Conservation (phyloP, 257 asterid genomes). For the Leonotis leonurus region DNA sequence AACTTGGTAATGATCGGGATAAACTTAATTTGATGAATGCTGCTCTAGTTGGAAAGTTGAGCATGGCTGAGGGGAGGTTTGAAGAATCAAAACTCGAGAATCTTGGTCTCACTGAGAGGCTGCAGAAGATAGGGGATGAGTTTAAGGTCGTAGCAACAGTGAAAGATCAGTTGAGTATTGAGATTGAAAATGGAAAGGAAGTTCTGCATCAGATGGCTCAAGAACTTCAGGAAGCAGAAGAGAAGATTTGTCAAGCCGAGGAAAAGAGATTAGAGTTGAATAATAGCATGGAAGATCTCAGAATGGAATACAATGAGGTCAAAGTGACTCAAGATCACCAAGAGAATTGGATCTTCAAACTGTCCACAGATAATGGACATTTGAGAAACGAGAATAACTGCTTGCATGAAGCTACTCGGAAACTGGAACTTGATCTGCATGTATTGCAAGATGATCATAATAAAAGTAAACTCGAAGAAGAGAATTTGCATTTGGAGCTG, state of each 20-base stretch:
- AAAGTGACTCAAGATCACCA: constrained; percentile 29
- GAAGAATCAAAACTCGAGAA: constrained; percentile 46
- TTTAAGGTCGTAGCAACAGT: constrained; percentile 21
- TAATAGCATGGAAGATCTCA: constrained; percentile 34
- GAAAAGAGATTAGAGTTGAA: constrained; percentile 37
- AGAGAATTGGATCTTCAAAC: constrained; percentile 33
- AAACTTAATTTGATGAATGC: constrained; percentile 33
- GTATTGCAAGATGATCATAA: constrained; percentile 31
- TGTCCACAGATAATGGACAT: constrained; percentile 33
- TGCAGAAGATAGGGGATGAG: constrained; percentile 41
- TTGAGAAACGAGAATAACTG: constrained; percentile 34
- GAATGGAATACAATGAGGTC: constrained; percentile 23
- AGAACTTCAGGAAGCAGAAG: constrained; percentile 39
- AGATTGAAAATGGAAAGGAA: constrained; percentile 36
- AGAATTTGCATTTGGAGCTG: constrained; percentile 42
- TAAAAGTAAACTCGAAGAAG: constrained; percentile 36
- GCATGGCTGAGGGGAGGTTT: constrained; percentile 39
- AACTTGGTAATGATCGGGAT: constrained; percentile 34
- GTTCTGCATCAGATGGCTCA: constrained; percentile 33
- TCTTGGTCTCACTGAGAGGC: constrained; percentile 32
- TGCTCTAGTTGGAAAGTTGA: constrained; percentile 38
- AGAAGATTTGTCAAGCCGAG: constrained; percentile 34
- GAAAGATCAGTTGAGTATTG: constrained; percentile 36
- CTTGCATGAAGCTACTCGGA: constrained; percentile 34
- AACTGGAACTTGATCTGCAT: constrained; percentile 33